These are phyloP conservation scores for Grosmannia huntii DNA, from an alignment of 2,329 filamentous ascomycete species.

Conservation along the genomic window DNA sequence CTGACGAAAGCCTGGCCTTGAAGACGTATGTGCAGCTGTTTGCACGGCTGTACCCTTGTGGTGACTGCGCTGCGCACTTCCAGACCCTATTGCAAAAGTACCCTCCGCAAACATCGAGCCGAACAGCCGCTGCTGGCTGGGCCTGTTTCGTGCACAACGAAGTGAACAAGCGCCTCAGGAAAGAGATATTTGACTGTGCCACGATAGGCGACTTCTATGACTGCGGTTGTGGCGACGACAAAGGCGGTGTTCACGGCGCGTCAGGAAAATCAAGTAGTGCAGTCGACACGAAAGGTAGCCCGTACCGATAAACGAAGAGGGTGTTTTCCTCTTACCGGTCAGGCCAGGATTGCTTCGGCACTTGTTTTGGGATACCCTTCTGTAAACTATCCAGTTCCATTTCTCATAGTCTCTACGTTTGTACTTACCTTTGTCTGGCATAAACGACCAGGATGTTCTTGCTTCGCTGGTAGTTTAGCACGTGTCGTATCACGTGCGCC, in stretches of 20 bases:
- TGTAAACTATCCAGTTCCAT: background rate
- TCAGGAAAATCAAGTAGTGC: slow-evolving; percentile 12
- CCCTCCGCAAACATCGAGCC: slow-evolving; percentile 51
- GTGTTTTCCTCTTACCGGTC: background rate
- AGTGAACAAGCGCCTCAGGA: slow-evolving; percentile 51
- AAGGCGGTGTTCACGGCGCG: slow-evolving; percentile 29
- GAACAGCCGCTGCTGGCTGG: slow-evolving; percentile 54
- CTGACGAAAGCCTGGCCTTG: slow-evolving; percentile 49
- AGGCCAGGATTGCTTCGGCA: background rate
- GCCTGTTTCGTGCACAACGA: slow-evolving; percentile 56
- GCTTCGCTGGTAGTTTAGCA: background rate
- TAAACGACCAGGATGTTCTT: no score
- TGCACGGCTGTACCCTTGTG: slow-evolving; percentile 56
- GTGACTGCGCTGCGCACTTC: slow-evolving; percentile 58
- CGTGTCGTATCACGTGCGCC: slow-evolving; percentile 5
- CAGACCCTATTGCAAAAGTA: slow-evolving; percentile 47
- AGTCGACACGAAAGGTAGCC: background rate
- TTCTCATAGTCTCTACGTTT: background rate
- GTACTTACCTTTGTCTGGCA: background rate
- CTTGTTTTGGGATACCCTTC: background rate
- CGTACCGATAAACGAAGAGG: background rate
- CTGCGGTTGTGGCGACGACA: slow-evolving; percentile 57
- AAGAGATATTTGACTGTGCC: slow-evolving; percentile 50
- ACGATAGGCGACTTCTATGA: slow-evolving; percentile 61
- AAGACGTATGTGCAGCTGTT: slow-evolving; percentile 55